Percentiles rank a stretch among this genome's conserved stretches.
Evolutionary conservation across 306 rosid genomes (phyloP).

Genomic region (Fragaria vesca): DNA sequence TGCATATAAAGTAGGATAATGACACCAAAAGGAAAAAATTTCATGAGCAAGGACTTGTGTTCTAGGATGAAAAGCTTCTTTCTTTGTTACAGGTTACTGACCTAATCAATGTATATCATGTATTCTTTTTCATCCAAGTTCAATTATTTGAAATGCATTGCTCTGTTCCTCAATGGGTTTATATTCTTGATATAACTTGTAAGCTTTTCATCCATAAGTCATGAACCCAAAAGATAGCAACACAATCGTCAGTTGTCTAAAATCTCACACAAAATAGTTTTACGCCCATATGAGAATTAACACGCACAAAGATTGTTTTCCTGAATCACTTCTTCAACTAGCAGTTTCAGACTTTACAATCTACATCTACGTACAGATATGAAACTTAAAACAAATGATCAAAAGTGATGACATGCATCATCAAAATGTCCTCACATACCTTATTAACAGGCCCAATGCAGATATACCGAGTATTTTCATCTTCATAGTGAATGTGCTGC

Average conservation of each 20-base stretch:
- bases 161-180: not conserved
- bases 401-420: not conserved
- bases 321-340: not conserved
- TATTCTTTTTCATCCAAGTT: not conserved
- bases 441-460: slow-evolving; percentile 95
- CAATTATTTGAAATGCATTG: not conserved
- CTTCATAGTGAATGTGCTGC: slow-evolving; percentile 83
- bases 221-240: not conserved
- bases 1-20: not conserved
- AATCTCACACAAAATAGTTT: not conserved
- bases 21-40: not conserved
- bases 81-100: not conserved
- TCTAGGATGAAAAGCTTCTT: not conserved
- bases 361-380: not conserved
- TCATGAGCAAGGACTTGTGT: not conserved
- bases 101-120: not conserved
- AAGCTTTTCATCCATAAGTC: not conserved
- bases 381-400: not conserved
- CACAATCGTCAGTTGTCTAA: not conserved
- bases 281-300: not conserved
- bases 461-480: slow-evolving; percentile 82
- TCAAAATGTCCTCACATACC: slow-evolving; percentile 38
- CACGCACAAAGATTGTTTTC: not conserved
- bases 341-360: not conserved
- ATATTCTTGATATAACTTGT: not conserved